Evolutionary conservation across 2,329 filamentous ascomycete genomes (phyloP).

Genomic region (Bipolaris victoriae): DNA sequence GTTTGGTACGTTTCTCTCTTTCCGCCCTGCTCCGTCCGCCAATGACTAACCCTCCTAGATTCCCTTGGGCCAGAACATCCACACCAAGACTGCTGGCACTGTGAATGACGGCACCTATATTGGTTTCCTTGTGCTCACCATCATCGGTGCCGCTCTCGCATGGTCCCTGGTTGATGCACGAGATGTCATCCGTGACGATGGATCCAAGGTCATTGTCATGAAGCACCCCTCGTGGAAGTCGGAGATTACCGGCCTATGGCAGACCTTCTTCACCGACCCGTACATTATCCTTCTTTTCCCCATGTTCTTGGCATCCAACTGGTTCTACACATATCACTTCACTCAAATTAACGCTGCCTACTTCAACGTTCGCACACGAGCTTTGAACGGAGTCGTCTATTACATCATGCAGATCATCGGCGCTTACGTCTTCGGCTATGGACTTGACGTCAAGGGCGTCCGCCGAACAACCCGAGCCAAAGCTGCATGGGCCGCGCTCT

Average conservation of each 20-base stretch:
- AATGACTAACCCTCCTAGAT: slow-evolving; percentile 56
- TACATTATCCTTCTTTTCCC: slow-evolving; percentile 79
- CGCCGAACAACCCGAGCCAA: slow-evolving; percentile 73
- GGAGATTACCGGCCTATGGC: slow-evolving; percentile 76
- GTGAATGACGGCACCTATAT: slow-evolving; percentile 84
- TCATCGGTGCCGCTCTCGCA: slow-evolving; percentile 71
- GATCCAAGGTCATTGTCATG: slow-evolving; percentile 81
- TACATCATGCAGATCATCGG: slow-evolving; percentile 80
- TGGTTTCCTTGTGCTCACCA: slow-evolving; percentile 84
- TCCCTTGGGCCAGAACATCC: slow-evolving; percentile 74
- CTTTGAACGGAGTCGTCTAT: slow-evolving; percentile 82
- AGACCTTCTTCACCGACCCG: slow-evolving; percentile 72
- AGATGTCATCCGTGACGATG: slow-evolving; percentile 75
- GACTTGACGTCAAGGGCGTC: slow-evolving; percentile 65
- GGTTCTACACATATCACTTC: slow-evolving; percentile 82
- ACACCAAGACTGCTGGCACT: slow-evolving; percentile 58
- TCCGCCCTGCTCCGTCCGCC: neutral
- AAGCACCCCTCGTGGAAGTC: slow-evolving; percentile 87
- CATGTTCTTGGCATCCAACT: slow-evolving; percentile 81
- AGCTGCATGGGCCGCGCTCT: slow-evolving; percentile 64
- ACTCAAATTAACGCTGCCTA: slow-evolving; percentile 73
- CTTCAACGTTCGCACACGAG: slow-evolving; percentile 75
- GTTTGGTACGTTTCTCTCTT: slow-evolving; percentile 59
- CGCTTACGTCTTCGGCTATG: slow-evolving; percentile 73
- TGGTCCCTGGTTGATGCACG: slow-evolving; percentile 74